A percentile compares a stretch with the other conserved stretches of the same genome.
Conservation (phyloP, 805 yeast species). For the Blastobotrys parvus region DNA sequence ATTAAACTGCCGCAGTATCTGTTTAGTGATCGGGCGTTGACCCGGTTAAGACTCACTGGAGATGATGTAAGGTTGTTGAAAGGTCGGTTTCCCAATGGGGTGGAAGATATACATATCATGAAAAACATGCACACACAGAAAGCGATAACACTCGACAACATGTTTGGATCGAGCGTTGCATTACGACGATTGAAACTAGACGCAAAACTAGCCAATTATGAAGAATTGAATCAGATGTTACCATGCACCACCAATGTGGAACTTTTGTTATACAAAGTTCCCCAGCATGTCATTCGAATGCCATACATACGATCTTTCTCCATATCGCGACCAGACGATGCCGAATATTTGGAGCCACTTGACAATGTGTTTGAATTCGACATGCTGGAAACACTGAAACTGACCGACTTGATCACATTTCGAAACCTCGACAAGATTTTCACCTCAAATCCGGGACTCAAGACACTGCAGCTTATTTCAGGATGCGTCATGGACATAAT, state of each 20-base stretch:
- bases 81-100: no score
- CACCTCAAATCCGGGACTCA: not conserved
- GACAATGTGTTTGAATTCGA: not conserved
- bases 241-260: not conserved
- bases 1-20: no score
- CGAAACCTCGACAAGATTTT: not conserved
- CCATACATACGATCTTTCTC: not conserved
- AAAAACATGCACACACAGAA: no score
- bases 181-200: not conserved
- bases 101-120: no score
- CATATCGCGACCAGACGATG: not conserved
- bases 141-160: no score
- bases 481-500: not conserved
- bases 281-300: not conserved
- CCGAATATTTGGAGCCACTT: not conserved
- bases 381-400: not conserved
- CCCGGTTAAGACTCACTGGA: no score
- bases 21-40: no score
- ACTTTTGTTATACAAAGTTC: not conserved
- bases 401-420: not conserved
- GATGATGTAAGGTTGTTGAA: no score
- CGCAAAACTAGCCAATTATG: not conserved
- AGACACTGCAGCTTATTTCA: not conserved
- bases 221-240: not conserved
- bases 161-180: not conserved